Percentiles rank a stretch among this genome's conserved stretches.
Conservation (phyloP, 257 asterid genomes). For the Nicotiana paniculata region DNA sequence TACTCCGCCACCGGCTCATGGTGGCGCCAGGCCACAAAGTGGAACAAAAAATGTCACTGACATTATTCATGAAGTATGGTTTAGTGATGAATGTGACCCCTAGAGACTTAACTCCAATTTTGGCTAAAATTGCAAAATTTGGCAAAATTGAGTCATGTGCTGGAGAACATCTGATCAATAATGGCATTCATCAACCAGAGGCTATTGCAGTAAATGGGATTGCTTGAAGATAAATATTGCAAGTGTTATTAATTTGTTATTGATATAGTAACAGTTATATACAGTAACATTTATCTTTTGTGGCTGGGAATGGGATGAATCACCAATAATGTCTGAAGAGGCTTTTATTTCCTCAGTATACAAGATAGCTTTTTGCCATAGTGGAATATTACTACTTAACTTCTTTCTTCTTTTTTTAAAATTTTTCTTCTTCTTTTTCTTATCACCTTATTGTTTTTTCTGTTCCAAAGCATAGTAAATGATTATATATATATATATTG, state of each 20-base stretch:
- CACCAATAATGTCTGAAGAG: background rate
- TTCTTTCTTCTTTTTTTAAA: background rate
- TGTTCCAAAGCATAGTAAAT: background rate
- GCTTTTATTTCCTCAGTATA: background rate
- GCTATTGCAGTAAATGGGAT: background rate
- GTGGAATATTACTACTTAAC: background rate
- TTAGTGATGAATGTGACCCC: conserved; percentile 41
- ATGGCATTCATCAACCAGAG: background rate
- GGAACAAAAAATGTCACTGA: conserved; percentile 58
- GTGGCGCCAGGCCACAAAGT: conserved; percentile 48
- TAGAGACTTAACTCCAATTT: conserved; percentile 36
- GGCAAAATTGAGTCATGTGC: background rate
- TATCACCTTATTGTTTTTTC: background rate
- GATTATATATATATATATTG: background rate
- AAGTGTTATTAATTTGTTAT: background rate
- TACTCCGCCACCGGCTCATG: conserved; percentile 45
- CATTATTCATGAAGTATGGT: conserved; percentile 60
- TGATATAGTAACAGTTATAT: background rate
- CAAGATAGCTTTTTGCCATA: background rate
- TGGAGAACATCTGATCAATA: background rate
- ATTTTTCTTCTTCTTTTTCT: background rate
- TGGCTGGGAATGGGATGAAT: background rate
- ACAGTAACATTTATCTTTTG: background rate
- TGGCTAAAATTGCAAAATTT: conserved; percentile 28
- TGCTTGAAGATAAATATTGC: background rate